A percentile compares a stretch with the other conserved stretches of the same genome.
These are phyloP conservation scores for Hanseniaspora guilliermondii DNA, from an alignment of 805 yeast species.

Conservation along the genomic window DNA sequence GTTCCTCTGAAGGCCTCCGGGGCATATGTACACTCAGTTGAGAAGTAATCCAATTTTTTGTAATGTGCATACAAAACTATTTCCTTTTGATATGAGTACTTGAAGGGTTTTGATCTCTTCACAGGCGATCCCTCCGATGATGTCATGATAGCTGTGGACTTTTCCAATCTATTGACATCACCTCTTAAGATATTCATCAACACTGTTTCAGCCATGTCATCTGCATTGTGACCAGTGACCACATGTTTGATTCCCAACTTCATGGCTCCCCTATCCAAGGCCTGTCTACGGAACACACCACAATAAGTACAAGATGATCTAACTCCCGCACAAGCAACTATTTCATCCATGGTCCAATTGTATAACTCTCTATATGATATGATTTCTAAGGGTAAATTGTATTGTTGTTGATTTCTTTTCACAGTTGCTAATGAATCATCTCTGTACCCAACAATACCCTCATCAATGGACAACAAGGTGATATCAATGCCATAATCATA, in stretches of 20 bases:
- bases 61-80: conserved; percentile 95
- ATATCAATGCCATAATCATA: conserved; percentile 78
- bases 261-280: conserved; percentile 89
- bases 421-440: conserved; percentile 97
- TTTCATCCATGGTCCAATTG: conserved; percentile 98
- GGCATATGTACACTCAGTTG: conserved; percentile 95
- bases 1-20: conserved; percentile 99
- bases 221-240: conserved; percentile 97
- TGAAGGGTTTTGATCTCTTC: conserved; percentile 89
- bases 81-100: conserved; percentile 91
- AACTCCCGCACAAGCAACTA: conserved; percentile 86
- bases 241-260: conserved; percentile 76
- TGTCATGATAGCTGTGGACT: conserved; percentile 77
- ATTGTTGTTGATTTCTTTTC: conserved; percentile 79
- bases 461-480: conserved; percentile 78
- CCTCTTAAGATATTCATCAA: conserved; percentile 90
- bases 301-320: conserved; percentile 94
- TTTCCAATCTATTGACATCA: conserved; percentile 85
- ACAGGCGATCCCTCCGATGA: conserved; percentile 75
- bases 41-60: conserved; percentile 85
- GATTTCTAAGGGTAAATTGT: conserved; percentile 63
- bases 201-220: conserved; percentile 97
- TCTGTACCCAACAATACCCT: conserved; percentile 92
- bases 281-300: conserved; percentile 94
- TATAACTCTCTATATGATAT: conserved; percentile 80